phyloP scores from a whole-genome alignment of 805 yeast genomes.

The Yarrowia sp. region DNA sequence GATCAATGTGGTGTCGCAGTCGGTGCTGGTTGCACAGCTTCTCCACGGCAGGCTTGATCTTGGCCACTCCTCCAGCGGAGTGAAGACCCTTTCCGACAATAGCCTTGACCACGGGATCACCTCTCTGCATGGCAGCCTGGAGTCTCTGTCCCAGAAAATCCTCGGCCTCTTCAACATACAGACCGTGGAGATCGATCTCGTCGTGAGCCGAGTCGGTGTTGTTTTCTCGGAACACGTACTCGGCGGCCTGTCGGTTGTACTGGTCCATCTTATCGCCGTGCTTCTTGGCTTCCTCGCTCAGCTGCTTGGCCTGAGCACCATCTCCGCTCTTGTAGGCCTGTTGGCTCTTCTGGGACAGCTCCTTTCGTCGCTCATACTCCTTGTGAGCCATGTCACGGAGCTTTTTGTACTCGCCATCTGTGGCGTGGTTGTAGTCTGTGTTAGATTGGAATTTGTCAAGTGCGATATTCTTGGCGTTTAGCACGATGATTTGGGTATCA shows the following conservation, averaged over 20 bases:
- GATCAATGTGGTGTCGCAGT: conserved; percentile 59
- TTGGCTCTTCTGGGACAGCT: conserved; percentile 66
- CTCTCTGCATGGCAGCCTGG: conserved; percentile 53
- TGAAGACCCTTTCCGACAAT: conserved; percentile 94
- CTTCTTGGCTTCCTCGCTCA: conserved; percentile 65
- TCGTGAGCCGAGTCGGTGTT: conserved; percentile 79
- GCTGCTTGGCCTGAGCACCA: conserved; percentile 63
- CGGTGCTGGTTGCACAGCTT: conserved; percentile 65
- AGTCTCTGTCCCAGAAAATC: conserved; percentile 71
- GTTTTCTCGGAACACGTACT: conserved; percentile 78
- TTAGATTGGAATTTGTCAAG: neutral
- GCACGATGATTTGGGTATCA: too few species aligned
- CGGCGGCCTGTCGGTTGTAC: conserved; percentile 75
- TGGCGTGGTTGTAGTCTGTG: conserved; percentile 42
- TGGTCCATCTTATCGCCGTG: conserved; percentile 60
- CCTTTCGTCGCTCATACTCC: conserved; percentile 55
- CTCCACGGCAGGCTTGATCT: conserved; percentile 85
- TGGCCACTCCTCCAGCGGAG: conserved; percentile 76
- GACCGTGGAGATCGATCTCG: conserved; percentile 92
- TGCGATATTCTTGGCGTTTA: too few species aligned
- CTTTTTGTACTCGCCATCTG: conserved; percentile 48
- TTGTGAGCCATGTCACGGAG: conserved; percentile 66
- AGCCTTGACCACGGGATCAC: conserved; percentile 64
- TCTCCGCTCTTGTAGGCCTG: conserved; percentile 73
- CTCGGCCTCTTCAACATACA: conserved; percentile 83